Conservation (phyloP, 495 filamentous ascomycete genomes). For the Aspergillus biplanus region DNA sequence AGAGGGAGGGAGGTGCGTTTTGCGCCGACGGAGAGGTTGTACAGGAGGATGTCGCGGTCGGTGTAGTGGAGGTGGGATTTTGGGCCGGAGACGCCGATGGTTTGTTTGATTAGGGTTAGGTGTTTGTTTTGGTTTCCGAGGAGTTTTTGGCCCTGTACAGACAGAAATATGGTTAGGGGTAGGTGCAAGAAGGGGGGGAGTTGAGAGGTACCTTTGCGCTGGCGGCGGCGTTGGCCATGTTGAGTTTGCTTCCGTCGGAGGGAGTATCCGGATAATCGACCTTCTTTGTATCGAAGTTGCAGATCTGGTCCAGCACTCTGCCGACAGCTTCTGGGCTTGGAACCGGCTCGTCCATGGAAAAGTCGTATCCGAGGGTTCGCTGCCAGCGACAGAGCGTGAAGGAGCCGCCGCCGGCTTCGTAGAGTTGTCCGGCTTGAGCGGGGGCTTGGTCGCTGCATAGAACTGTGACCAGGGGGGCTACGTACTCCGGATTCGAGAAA, state of each 20-base stretch:
- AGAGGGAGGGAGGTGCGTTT: constrained; percentile 86
- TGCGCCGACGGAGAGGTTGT: constrained; percentile 93
- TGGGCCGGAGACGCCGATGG: constrained; percentile 67
- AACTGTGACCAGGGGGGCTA: constrained; percentile 87
- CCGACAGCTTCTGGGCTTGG: constrained; percentile 79
- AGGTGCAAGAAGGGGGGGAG: too few relatives aligned
- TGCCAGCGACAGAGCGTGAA: constrained; percentile 91
- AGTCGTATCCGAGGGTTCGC: constrained; percentile 83
- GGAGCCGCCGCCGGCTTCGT: constrained; percentile 95
- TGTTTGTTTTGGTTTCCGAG: constrained; percentile 54
- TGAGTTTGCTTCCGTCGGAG: background rate
- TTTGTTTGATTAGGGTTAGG: constrained; percentile 74
- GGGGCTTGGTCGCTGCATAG: constrained; percentile 86
- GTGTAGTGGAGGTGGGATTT: constrained; percentile 78
- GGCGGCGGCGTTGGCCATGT: background rate
- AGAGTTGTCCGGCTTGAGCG: constrained; percentile 77
- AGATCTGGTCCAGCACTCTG: constrained; percentile 75
- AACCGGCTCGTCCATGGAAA: constrained; percentile 84
- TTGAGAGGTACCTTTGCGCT: background rate
- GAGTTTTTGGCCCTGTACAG: constrained; percentile 69
- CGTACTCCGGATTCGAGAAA: constrained; percentile 98
- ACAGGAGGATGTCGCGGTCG: constrained; percentile 87
- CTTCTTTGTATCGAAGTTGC: constrained; percentile 84
- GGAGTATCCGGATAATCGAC: constrained; percentile 81
- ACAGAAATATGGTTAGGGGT: too few relatives aligned